Conservation (phyloP, 2,329 filamentous ascomycete species). For the Trichophyton simii region DNA sequence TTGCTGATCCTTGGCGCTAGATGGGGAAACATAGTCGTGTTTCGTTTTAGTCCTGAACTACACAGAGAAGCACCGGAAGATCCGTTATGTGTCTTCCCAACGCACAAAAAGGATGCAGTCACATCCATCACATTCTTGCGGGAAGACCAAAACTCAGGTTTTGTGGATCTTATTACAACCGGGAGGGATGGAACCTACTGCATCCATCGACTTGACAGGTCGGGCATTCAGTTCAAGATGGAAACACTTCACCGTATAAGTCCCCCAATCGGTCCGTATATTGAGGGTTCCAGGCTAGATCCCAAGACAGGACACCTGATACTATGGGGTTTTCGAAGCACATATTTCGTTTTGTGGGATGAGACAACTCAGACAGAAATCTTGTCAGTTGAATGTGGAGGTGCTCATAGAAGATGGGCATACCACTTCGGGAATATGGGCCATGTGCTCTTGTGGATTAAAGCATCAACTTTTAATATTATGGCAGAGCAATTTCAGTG, state of each 20-base stretch:
- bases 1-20: constrained; percentile 45
- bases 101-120: constrained; percentile 51
- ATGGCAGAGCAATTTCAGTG: constrained; percentile 28
- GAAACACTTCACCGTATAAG: constrained; percentile 53
- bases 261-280: constrained; percentile 59
- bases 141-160: constrained; percentile 8
- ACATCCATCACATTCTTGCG: constrained; percentile 44
- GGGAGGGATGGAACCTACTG: constrained; percentile 66
- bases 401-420: constrained; percentile 66
- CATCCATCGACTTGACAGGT: constrained; percentile 39
- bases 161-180: constrained; percentile 48
- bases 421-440: constrained; percentile 29
- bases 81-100: constrained; percentile 13
- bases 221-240: constrained; percentile 21
- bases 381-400: constrained; percentile 66
- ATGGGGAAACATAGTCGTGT: constrained; percentile 42
- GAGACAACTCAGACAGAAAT: constrained; percentile 57
- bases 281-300: constrained; percentile 59
- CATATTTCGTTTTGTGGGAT: constrained; percentile 71
- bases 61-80: constrained; percentile 1
- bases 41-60: constrained; percentile 18
- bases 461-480: constrained; percentile 46
- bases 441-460: constrained; percentile 60
- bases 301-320: constrained; percentile 44
- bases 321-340: constrained; percentile 69